Base-by-base conservation (phyloP, 805 yeast species). In the Zygotorulaspora danielsina region DNA sequence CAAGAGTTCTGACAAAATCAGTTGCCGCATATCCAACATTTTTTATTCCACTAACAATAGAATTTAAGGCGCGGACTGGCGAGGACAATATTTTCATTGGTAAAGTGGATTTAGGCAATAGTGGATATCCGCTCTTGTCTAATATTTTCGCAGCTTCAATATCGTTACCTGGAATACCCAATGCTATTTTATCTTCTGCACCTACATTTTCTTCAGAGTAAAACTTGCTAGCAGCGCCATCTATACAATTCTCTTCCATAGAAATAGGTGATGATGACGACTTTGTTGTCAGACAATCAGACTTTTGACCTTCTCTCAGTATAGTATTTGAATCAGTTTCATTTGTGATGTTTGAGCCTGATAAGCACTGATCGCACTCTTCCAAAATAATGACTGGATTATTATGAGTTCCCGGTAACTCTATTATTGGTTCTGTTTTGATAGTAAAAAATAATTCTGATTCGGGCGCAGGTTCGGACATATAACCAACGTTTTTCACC, bases 11-110 rank as follows among this genome's bases (percentile, higher is more conserved):
- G 4, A 46, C 50, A 28, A 51, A 51, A 13, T 36, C 30, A 15
- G 46, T 36, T 12, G 54, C 53, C 9, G 38, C 41, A 29, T 35
- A 33, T 12, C 45, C 47, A 1, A 50, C 46, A 13, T 40, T 41
- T 30, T 37, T 48, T 13, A 51, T 36, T 3, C 54, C 47, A 16
- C 42, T 37, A 6, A 40, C 24, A 7, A 51, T 27, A 8, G 44
- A 25, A 6, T 28, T 32, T 9, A 48, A 21, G 9, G 45, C 54
- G 10, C 41, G 45, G 11, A 36, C 27, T 5, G 55, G 54, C 3
- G 54, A 47, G 4, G 48, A 37, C 4, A 51, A 24, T 7, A 43
- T 20, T 22, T 29, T 36, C 16, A 24, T 15, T 4, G 38, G 37
- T 15, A 33, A 18, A 10, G 37, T 9, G 11, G 19, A 28, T 5